Percentiles rank a stretch among this genome's conserved stretches.
These are phyloP conservation scores for Monosporascus sp. DNA, from an alignment of 2,329 filamentous ascomycete species.

Conservation along the genomic window DNA sequence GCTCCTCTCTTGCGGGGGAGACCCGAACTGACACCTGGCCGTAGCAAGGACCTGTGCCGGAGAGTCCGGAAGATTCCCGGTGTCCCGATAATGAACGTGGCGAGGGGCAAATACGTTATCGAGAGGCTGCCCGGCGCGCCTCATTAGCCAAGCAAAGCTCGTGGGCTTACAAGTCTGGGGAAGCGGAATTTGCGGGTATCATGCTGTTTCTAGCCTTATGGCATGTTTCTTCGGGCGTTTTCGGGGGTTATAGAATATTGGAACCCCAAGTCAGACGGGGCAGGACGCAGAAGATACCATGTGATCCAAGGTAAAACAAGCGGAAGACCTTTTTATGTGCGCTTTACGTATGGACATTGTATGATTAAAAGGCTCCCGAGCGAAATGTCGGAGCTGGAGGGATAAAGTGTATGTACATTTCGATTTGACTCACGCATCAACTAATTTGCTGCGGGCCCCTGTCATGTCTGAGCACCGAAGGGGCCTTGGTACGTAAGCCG, in stretches of 20 bases:
- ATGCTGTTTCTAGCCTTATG: not conserved
- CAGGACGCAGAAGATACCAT: too few species aligned
- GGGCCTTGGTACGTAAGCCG: too few species aligned
- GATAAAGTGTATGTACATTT: not conserved
- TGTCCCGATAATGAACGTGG: constrained; percentile 74
- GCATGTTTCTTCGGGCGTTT: not conserved
- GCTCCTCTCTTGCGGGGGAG: constrained; percentile 37
- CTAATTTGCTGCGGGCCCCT: not conserved
- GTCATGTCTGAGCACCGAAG: too few species aligned
- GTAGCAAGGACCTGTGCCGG: constrained; percentile 67
- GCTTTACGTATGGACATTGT: too few species aligned
- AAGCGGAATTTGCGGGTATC: not conserved
- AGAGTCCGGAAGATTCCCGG: constrained; percentile 71
- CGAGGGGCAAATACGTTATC: constrained; percentile 87
- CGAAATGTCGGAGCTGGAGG: not conserved
- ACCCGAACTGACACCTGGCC: constrained; percentile 45
- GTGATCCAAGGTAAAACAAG: too few species aligned
- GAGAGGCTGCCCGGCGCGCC: constrained; percentile 85
- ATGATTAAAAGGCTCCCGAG: too few species aligned
- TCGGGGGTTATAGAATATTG: not conserved
- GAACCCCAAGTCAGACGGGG: too few species aligned
- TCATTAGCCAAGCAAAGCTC: constrained; percentile 32
- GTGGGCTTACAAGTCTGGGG: constrained; percentile 1
- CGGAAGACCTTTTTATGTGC: too few species aligned
- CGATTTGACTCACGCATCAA: not conserved